These are phyloP conservation scores for Platanthera guangdongensis DNA, from an alignment of 106 monocot species.

Conservation along the genomic window DNA sequence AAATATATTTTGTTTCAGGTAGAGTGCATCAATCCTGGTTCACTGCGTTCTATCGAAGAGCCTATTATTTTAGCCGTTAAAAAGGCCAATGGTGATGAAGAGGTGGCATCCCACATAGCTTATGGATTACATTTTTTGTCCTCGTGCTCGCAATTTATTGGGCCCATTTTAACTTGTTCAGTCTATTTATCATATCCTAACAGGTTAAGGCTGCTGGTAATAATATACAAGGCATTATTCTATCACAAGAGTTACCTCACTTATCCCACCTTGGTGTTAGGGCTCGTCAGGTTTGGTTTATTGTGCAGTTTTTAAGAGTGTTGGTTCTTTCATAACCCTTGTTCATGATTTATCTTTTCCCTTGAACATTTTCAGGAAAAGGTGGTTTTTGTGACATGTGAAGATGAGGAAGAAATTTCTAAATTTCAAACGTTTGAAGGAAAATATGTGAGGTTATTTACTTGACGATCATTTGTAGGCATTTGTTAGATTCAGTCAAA, in stretches of 20 bases:
- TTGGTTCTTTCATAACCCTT: not conserved
- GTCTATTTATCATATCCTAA: not conserved
- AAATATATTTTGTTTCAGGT: slow-evolving; percentile 31
- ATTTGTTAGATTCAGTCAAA: not conserved
- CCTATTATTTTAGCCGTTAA: slow-evolving; percentile 76
- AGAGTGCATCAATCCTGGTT: slow-evolving; percentile 75
- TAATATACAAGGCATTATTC: slow-evolving; percentile 69
- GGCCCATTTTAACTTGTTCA: not conserved
- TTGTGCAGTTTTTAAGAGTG: not conserved
- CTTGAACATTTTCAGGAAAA: slow-evolving; percentile 50
- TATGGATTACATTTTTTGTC: not conserved
- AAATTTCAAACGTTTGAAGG: slow-evolving; percentile 44
- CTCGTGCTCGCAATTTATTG: not conserved
- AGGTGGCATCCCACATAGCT: slow-evolving; percentile 32
- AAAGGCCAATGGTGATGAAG: slow-evolving; percentile 97
- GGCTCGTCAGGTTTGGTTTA: slow-evolving; percentile 69
- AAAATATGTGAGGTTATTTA: slow-evolving; percentile 66
- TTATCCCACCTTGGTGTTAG: slow-evolving; percentile 97
- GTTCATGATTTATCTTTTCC: not conserved
- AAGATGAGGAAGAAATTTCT: slow-evolving; percentile 70
- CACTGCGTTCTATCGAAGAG: slow-evolving; percentile 41
- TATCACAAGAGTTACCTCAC: slow-evolving; percentile 91
- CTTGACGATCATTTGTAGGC: not conserved
- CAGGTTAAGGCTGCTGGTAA: slow-evolving; percentile 86
- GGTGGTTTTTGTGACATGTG: slow-evolving; percentile 83